Evolutionary conservation across 768 basidiomycete genomes (phyloP), one percentile per base, ranked within the genome.

Genomic region (Astraeus odoratus): DNA sequence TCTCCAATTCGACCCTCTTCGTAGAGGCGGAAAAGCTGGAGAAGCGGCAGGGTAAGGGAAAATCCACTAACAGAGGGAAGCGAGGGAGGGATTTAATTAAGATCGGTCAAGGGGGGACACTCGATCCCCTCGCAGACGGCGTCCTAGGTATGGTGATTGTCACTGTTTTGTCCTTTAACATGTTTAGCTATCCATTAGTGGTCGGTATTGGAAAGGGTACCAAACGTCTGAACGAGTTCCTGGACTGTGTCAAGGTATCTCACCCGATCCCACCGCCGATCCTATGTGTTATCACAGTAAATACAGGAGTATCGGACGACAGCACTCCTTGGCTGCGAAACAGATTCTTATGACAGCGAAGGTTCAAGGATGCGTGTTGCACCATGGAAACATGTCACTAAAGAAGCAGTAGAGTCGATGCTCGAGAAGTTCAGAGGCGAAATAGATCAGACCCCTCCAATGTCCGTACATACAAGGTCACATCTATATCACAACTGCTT

Each of bases 111-210:
- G 92, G 92, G 23, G 93, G 96, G 4, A 99, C 96, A 3, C 70
- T 99, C 40, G 96, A 99, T 69, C 96, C 96, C 13, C 73, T 98
- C 27, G 96, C 96, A 5, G 91, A 96, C 63, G 95, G 95, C 35
- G 91, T 96, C 13, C 69, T 97, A 51, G 90, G 93, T 93, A 59
- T 53, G 73, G 54, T 47, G 39, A 15, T 40, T 33, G 35, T 29
- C 24, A 39, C 24, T 42, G 13, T 37, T 47, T 37, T 18, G 35
- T 15, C 39, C 39, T 20, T 37, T 13, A 20, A n/a, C 35, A 46
- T n/a, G 35, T 33, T 20, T 39, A 45, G 50, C 52, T 13, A 13
- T 13, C 29, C 19, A 39, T 27, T 39, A 96, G 95, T 97, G 31
- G 72, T 99, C 39, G 96, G 92, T 29, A 71, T 96, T 29, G 86